Evolutionary conservation across 441 rosid species (phyloP).

Genomic region (Pelargonium fulgidum): DNA sequence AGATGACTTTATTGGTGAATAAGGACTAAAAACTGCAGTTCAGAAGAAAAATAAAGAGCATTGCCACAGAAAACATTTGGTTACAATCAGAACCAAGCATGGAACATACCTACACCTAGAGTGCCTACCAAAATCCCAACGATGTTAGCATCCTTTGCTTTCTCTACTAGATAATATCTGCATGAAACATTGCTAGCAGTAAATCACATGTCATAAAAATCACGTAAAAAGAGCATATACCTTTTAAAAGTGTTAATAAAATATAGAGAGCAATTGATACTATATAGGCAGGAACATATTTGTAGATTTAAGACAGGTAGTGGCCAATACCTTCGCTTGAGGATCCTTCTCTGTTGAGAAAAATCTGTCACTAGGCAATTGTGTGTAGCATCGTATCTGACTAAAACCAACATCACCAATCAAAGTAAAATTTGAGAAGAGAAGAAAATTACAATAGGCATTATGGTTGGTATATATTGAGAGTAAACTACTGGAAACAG

Average conservation of each 20-base stretch:
- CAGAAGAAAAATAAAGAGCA: slow-evolving; percentile 5
- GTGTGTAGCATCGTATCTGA: slow-evolving; percentile 76
- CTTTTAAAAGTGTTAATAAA: not conserved
- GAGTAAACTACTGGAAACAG: not conserved
- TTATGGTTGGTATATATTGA: not conserved
- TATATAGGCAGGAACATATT: not conserved
- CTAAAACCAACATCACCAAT: slow-evolving; percentile 38
- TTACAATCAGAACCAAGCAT: not conserved
- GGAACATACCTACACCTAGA: slow-evolving; percentile 74
- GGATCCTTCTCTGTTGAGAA: slow-evolving; percentile 66
- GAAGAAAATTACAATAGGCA: not conserved
- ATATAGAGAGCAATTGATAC: not conserved
- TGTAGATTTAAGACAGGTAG: not conserved
- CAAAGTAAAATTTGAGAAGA: not conserved
- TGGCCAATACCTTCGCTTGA: slow-evolving; percentile 61
- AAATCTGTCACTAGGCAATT: slow-evolving; percentile 58
- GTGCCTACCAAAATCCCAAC: slow-evolving; percentile 90
- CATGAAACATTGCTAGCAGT: slow-evolving; percentile 19
- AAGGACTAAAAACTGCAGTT: not conserved
- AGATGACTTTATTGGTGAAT: not conserved
- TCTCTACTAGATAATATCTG: slow-evolving; percentile 90
- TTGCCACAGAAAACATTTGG: not conserved
- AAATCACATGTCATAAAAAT: slow-evolving; percentile 4
- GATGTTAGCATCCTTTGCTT: slow-evolving; percentile 90
- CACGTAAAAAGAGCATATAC: not conserved